A percentile compares a stretch with the other conserved stretches of the same genome.
Evolutionary conservation across 2,329 filamentous ascomycete genomes (phyloP).

Genomic region (Westerdykella sp.): DNA sequence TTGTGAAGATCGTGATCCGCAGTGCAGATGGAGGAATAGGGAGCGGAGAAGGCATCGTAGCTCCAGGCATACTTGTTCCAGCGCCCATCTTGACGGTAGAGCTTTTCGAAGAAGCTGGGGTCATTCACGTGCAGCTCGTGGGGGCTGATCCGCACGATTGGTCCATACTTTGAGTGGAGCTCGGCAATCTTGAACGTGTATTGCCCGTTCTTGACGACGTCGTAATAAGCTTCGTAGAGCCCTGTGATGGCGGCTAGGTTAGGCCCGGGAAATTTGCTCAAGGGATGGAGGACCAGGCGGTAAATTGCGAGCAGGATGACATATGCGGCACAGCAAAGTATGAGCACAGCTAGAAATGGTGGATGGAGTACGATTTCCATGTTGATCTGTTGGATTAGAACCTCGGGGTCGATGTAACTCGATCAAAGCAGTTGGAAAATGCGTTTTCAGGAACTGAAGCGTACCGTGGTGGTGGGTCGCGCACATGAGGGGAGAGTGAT

Average conservation of each 20-base stretch:
- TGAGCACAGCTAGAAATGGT: too few relatives aligned
- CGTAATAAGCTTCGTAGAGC: constrained; percentile 1
- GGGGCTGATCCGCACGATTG: constrained; percentile 9
- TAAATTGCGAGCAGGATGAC: neutral
- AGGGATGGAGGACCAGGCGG: neutral
- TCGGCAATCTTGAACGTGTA: neutral
- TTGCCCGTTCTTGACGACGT: neutral
- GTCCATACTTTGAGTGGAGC: constrained; percentile 16
- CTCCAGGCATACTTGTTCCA: neutral
- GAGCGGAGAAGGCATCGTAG: constrained; percentile 14
- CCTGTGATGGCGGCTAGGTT: constrained; percentile 1
- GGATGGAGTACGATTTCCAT: too few relatives aligned
- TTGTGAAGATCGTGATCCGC: constrained; percentile 28
- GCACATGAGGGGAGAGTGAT: too few relatives aligned
- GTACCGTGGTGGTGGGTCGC: too few relatives aligned
- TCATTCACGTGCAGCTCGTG: constrained; percentile 7
- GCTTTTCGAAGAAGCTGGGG: constrained; percentile 8
- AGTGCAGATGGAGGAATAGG: constrained; percentile 13
- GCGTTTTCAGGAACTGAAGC: too few relatives aligned
- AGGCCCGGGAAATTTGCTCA: constrained; percentile 1
- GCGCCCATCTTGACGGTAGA: constrained; percentile 5
- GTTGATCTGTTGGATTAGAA: too few relatives aligned
- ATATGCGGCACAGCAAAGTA: neutral
- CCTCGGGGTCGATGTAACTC: too few relatives aligned
- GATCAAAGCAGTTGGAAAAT: too few relatives aligned